Percentiles rank a stretch among this genome's conserved stretches.
phyloP scores from a whole-genome alignment of 768 basidiomycete genomes.

The Pleurotus tuber-regium region DNA sequence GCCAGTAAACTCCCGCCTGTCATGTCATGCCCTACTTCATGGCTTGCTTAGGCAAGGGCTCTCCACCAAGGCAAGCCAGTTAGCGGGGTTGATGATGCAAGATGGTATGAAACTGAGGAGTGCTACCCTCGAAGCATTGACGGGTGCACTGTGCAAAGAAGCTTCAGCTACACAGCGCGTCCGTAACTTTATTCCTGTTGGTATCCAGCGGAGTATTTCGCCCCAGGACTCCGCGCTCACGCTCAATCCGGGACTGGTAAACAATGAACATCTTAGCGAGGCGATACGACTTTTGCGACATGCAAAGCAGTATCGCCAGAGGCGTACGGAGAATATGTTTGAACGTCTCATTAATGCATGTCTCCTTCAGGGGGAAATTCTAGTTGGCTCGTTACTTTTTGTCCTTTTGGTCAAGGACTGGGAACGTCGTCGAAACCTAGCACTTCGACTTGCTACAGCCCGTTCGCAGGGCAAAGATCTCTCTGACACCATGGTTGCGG shows the following conservation, averaged over 20 bases:
- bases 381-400: slow-evolving; percentile 72
- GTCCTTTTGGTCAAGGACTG: slow-evolving; percentile 63
- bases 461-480: background rate
- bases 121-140: slow-evolving; percentile 44
- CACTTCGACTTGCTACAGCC: slow-evolving; percentile 8
- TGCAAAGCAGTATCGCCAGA: slow-evolving; percentile 53
- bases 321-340: slow-evolving; percentile 60
- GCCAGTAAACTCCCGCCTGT: slow-evolving; percentile 54
- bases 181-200: slow-evolving; percentile 16
- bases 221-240: slow-evolving; percentile 22
- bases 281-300: slow-evolving; percentile 51
- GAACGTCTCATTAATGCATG: slow-evolving; percentile 59
- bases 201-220: background rate
- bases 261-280: slow-evolving; percentile 40
- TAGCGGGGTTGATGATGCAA: slow-evolving; percentile 51
- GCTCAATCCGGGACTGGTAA: slow-evolving; percentile 33
- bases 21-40: slow-evolving; percentile 66
- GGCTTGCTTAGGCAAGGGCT: slow-evolving; percentile 54
- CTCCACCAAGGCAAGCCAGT: slow-evolving; percentile 42
- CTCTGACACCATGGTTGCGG: slow-evolving; percentile 2
- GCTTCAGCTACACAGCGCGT: slow-evolving; percentile 16
- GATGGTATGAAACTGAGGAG: slow-evolving; percentile 49
- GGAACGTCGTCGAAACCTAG: slow-evolving; percentile 37
- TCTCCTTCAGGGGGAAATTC: slow-evolving; percentile 75
- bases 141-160: slow-evolving; percentile 3